Base-by-base conservation (phyloP, 768 basidiomycete genomes). In the Mycena venus region DNA sequence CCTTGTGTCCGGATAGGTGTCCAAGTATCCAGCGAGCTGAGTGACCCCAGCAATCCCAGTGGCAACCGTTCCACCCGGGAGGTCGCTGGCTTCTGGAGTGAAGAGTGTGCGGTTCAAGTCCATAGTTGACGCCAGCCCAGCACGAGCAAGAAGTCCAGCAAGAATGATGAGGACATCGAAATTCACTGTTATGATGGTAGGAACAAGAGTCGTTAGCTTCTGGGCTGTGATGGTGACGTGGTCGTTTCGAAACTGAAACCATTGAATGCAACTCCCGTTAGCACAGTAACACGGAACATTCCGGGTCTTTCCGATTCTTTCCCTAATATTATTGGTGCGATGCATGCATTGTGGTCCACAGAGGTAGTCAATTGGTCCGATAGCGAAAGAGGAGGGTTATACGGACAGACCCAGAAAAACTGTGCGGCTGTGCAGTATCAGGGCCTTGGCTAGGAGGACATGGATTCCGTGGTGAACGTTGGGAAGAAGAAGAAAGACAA, bases 11-110 rank as follows among this genome's bases (percentile, higher is more conserved):
- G 55, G 42, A 59, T 68, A 44, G 40, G 55, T 32, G 55, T 68
- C 67, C 27, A 68, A 34, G 31, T 68, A 59, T n/a, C 59, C 40
- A 15, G 67, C 67, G 21, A 68, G 67, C 42, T 59, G 55, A n/a
- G 56, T 44, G 29, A 68, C n/a, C 29, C 55, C 67, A 29, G 31
- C 29, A 32, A 68, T n/a, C 27, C 67, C 67, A 44, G 67, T 68
- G 67, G 55, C 67, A 19, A 67, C 58, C 17, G 66, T 67, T 21
- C 27, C 53, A 42, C 25, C 38, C 38, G 66, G 67, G 12, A 68
- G 56, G 42, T 23, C 67, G 42, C 42, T 59, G 40, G 17, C 12
- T 21, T 68, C 67, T 32, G 67, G 67, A 40, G 64, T 56, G 65
- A 67, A 56, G 36, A 67, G 38, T 27, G 49, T 38, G 64, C 53